Conservation (phyloP, 305 asterid genomes). For the Withania somnifera region DNA sequence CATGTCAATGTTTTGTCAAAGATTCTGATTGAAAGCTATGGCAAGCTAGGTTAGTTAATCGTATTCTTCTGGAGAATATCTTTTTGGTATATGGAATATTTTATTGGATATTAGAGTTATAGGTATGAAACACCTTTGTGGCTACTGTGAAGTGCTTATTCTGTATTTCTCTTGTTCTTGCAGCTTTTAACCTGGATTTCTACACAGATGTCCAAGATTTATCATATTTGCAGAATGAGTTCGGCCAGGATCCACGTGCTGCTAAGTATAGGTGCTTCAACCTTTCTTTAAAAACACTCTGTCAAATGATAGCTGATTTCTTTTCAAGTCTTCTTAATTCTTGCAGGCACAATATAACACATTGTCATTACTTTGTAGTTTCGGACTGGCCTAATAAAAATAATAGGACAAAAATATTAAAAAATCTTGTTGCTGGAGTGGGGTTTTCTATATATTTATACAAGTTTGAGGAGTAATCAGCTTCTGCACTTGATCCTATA, state of each 20-base stretch:
- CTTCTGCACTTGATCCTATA: neutral
- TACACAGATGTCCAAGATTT: constrained; percentile 91
- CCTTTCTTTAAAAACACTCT: neutral
- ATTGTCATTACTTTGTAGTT: neutral
- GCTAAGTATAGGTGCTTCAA: constrained; percentile 57
- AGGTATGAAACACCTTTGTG: neutral
- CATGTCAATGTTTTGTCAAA: constrained; percentile 92
- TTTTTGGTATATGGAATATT: neutral
- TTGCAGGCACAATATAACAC: neutral
- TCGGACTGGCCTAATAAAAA: neutral
- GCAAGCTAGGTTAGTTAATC: constrained; percentile 57
- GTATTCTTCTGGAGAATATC: neutral
- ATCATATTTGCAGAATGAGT: constrained; percentile 69
- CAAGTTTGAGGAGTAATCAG: neutral
- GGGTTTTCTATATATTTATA: neutral
- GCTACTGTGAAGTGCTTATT: neutral
- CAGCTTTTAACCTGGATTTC: constrained; percentile 95
- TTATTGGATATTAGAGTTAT: neutral
- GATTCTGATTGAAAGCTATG: constrained; percentile 93
- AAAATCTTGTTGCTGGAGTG: neutral
- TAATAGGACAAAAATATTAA: neutral
- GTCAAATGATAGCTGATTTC: neutral
- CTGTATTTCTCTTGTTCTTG: constrained; percentile 15
- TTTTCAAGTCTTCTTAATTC: neutral
- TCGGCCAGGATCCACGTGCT: constrained; percentile 82